These are phyloP conservation scores for Scheffersomyces illinoinensis DNA, from an alignment of 1,139 yeast genomes.

Conservation along the genomic window DNA sequence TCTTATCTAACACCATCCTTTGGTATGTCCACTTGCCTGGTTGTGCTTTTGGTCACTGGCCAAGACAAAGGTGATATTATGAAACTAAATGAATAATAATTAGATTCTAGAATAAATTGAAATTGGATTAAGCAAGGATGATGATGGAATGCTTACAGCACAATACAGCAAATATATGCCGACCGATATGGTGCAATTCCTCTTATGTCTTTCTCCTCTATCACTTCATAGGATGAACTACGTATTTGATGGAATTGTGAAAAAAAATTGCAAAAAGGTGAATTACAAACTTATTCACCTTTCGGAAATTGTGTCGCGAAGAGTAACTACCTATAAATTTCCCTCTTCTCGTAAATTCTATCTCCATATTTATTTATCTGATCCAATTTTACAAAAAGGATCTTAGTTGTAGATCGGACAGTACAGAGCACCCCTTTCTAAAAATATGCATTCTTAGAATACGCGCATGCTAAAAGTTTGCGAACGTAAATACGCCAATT, in stretches of 20 bases:
- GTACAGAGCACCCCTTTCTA: neutral
- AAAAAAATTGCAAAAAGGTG: neutral
- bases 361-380: neutral
- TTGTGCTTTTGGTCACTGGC: neutral
- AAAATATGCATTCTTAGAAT: neutral
- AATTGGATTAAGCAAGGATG: neutral
- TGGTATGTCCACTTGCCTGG: neutral
- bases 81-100: neutral
- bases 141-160: too few relatives aligned
- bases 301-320: neutral
- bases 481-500: neutral
- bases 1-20: neutral
- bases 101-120: neutral
- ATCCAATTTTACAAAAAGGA: neutral
- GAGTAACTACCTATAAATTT: too few relatives aligned
- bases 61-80: neutral
- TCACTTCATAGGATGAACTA: neutral
- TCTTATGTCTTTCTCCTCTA: neutral
- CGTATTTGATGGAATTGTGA: neutral
- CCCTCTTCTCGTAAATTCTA: neutral
- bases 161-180: too few relatives aligned
- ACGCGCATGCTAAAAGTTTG: neutral
- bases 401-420: neutral
- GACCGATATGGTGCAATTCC: neutral
- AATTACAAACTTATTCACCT: neutral